phyloP scores from a whole-genome alignment of 78 protist genomes.

The Cavenderia fasciculata region DNA sequence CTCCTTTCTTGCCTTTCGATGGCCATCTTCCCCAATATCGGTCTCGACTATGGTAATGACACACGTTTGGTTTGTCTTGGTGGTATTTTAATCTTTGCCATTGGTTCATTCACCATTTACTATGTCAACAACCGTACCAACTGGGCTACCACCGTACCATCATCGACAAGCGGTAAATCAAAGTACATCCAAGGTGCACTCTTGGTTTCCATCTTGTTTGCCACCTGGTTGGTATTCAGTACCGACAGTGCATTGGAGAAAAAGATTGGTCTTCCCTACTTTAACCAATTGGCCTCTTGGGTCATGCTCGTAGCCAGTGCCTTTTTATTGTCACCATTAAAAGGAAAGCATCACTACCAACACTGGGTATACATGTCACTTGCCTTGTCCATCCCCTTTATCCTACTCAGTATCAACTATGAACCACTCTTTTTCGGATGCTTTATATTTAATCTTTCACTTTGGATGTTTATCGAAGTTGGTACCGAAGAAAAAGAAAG shows the following conservation, averaged over 20 bases:
- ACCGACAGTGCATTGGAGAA: constrained; percentile 72
- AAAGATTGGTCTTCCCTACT: constrained; percentile 63
- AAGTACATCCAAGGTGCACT: background rate
- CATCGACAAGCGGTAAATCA: background rate
- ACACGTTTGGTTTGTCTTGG: constrained; percentile 21
- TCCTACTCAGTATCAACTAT: constrained; percentile 40
- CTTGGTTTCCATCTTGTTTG: constrained; percentile 30
- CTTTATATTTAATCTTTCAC: constrained; percentile 15
- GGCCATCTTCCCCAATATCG: constrained; percentile 39
- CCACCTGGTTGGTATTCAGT: constrained; percentile 47
- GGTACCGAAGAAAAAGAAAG: background rate
- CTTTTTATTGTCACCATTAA: background rate
- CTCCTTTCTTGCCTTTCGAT: constrained; percentile 22
- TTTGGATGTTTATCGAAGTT: constrained; percentile 72
- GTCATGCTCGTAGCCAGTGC: constrained; percentile 11
- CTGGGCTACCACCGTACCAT: background rate
- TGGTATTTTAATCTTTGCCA: background rate
- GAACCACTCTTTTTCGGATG: constrained; percentile 40
- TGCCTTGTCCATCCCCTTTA: constrained; percentile 40
- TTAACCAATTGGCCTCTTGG: constrained; percentile 71
- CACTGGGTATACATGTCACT: constrained; percentile 47
- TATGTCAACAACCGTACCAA: background rate
- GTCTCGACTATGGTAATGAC: constrained; percentile 53
- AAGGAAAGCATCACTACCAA: constrained; percentile 42
- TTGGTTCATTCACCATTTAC: background rate